Base-by-base conservation (phyloP, 495 filamentous ascomycete species). In the Chlorociboria aeruginascens region DNA sequence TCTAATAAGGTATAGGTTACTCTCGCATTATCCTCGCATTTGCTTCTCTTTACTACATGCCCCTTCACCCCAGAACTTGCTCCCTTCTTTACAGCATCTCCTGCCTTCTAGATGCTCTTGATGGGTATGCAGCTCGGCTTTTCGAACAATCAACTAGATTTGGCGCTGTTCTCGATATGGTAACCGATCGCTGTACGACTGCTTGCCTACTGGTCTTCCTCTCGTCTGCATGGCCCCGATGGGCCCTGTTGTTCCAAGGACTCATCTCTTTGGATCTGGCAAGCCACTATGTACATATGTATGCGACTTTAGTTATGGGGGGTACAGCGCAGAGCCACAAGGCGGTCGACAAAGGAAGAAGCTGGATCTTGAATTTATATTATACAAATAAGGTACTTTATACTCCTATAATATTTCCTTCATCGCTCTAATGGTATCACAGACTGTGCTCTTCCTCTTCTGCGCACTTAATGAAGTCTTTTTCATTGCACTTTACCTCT, bases 241-340 rank as follows among this genome's bases (percentile, higher is more conserved):
- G 87, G 85, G 76, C 83, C 40, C 82, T 97, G 52, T 47, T 97
- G 42, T 97, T 97, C 77, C 93, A 97, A 69, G 75, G 81, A 29
- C 70, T 98, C 58, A 98, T 97, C 58, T 80, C 79, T 45, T 62
- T 97, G 59, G 92, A 98, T 64, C 66, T 98, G 54, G 86, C 93
- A 32, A 92, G 85, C 66, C 92, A 98, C 64, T 98, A 96, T 66
- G 85, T 96, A 72, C 93, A 98, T 68, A 96, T 98, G 88, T 97
- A 88, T 63, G 89, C 88, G 9, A 94, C 87, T 12, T 62, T 88
- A 47, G 76, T 77, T 56, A 88, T 93, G 85, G 86, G 81, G 32
- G 86, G 83, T 14, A 65, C 70, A 45, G 76, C 74, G 36, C 74
- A 80, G 62, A 92, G 86, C 61, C 92, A 98, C 67, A 98, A 98